Evolutionary conservation across 208 protist species (phyloP).

Genomic region (Trypanosoma avium): DNA sequence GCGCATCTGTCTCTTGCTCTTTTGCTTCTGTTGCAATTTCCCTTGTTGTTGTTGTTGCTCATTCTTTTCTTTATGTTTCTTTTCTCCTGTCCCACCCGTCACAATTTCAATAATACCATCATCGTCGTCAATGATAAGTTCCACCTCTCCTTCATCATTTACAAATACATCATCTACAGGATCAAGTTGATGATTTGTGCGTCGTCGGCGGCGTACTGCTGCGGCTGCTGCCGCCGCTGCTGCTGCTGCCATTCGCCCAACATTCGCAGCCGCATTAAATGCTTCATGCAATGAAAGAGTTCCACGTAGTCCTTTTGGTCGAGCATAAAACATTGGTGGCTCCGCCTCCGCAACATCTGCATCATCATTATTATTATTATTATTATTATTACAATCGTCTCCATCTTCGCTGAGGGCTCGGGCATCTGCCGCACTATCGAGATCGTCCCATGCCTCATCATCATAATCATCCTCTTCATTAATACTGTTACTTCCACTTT

Average conservation of each 20-base stretch:
- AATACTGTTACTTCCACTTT: constrained; percentile 24
- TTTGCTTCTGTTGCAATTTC: constrained; percentile 28
- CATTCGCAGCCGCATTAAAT: constrained; percentile 79
- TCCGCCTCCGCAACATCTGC: constrained; percentile 23
- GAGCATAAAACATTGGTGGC: constrained; percentile 69
- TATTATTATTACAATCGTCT: constrained; percentile 27
- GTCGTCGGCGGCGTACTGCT: constrained; percentile 40
- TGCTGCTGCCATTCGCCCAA: constrained; percentile 30
- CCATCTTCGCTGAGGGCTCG: constrained; percentile 55
- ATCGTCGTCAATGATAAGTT: constrained; percentile 86
- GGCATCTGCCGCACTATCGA: constrained; percentile 46
- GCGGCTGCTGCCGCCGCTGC: constrained; percentile 15
- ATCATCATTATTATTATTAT: constrained; percentile 30
- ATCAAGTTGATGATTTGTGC: constrained; percentile 81
- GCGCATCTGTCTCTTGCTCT: constrained; percentile 67
- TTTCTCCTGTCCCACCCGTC: constrained; percentile 2
- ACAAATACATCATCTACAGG: constrained; percentile 72
- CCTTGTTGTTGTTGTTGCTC: constrained; percentile 8
- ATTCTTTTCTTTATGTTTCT: neutral
- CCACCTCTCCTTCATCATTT: constrained; percentile 76
- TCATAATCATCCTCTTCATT: constrained; percentile 51
- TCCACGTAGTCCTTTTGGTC: constrained; percentile 39
- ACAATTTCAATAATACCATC: constrained; percentile 82
- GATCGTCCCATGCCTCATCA: constrained; percentile 66
- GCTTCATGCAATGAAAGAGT: constrained; percentile 65